These are phyloP conservation scores for Corrigiola litoralis DNA, from an alignment of 179 eudicot genomes.

Conservation along the genomic window DNA sequence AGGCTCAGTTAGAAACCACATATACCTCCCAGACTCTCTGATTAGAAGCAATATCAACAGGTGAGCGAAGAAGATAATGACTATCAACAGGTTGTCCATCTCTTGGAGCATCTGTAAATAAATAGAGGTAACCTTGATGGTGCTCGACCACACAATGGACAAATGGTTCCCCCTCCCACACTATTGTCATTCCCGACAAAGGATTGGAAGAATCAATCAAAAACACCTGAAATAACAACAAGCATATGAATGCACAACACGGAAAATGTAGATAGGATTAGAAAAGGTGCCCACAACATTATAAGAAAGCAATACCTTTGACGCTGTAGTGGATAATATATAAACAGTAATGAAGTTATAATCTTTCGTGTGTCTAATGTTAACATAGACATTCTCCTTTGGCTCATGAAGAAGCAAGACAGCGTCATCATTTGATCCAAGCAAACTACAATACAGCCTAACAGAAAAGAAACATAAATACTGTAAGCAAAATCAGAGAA, in stretches of 20 bases:
- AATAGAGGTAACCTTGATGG: slow-evolving; percentile 75
- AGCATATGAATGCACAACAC: slow-evolving; percentile 13
- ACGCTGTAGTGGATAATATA: slow-evolving; percentile 54
- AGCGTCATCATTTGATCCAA: slow-evolving; percentile 65
- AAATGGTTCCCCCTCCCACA: slow-evolving; percentile 79
- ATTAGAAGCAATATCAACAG: slow-evolving; percentile 40
- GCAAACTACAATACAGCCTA: slow-evolving; percentile 71
- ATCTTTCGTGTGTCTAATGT: slow-evolving; percentile 82
- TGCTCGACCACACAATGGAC: slow-evolving; percentile 88
- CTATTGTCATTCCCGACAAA: slow-evolving; percentile 62
- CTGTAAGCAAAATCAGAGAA: slow-evolving; percentile 3
- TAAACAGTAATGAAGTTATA: slow-evolving; percentile 58
- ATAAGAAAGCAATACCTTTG: slow-evolving; percentile 53
- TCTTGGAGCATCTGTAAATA: slow-evolving; percentile 73
- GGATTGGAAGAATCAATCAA: slow-evolving; percentile 82
- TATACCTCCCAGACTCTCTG: slow-evolving; percentile 82
- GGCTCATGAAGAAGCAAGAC: slow-evolving; percentile 74
- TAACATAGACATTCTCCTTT: slow-evolving; percentile 61
- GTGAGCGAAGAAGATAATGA: slow-evolving; percentile 71
- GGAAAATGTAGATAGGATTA: background rate
- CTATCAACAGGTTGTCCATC: slow-evolving; percentile 64
- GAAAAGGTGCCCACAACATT: background rate
- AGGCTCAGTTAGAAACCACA: background rate
- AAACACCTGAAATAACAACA: slow-evolving; percentile 52
- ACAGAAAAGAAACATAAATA: slow-evolving; percentile 8